These are phyloP conservation scores for Entelexis paramagnoliae DNA, from an alignment of 1,139 yeast genomes.

Conservation along the genomic window DNA sequence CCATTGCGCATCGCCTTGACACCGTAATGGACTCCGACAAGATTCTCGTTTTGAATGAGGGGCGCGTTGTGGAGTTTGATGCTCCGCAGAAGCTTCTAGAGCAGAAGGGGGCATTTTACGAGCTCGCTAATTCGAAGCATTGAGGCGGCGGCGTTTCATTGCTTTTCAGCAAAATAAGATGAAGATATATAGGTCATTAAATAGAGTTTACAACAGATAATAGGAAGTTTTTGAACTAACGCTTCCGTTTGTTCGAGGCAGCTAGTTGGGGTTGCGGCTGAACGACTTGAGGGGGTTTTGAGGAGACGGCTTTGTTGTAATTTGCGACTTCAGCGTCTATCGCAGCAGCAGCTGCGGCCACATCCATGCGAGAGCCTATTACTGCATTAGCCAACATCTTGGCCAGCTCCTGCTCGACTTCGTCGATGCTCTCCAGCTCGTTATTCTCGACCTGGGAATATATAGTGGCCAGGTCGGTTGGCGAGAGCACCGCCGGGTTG, in stretches of 20 bases:
- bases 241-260: neutral
- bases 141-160: too few species aligned
- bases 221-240: too few species aligned
- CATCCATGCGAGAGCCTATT: constrained; percentile 1
- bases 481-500: neutral
- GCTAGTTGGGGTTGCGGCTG: neutral
- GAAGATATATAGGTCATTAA: neutral
- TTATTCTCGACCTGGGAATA: neutral
- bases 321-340: neutral
- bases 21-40: constrained; percentile 73
- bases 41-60: constrained; percentile 58
- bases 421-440: neutral
- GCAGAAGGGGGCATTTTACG: constrained; percentile 40
- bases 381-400: constrained; percentile 16
- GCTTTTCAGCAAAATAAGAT: too few species aligned
- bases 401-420: constrained; percentile 8
- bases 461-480: neutral
- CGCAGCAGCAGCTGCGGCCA: neutral
- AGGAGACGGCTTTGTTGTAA: neutral
- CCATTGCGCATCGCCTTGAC: constrained; percentile 74
- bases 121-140: constrained; percentile 3
- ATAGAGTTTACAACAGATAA: neutral
- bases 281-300: neutral
- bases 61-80: constrained; percentile 61
- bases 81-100: constrained; percentile 44